Evolutionary conservation across 106 monocot genomes (phyloP).

Genomic region (Vanilla planifolia): DNA sequence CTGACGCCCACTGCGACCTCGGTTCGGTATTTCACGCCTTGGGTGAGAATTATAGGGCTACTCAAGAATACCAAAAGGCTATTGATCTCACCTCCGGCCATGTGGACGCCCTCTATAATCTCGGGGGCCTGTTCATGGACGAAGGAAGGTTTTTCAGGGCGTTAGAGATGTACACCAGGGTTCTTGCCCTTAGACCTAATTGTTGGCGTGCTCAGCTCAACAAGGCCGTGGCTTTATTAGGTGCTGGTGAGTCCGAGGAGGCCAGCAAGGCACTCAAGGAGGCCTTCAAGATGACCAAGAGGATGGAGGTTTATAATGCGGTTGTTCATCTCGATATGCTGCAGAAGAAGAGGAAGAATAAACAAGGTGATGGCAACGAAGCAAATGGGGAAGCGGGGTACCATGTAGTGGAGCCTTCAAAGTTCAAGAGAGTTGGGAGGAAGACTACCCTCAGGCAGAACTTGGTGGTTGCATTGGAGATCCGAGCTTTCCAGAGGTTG

Average conservation of each 20-base stretch:
- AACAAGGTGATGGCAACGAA: conserved; percentile 16
- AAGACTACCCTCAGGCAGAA: conserved; percentile 71
- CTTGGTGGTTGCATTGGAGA: conserved; percentile 74
- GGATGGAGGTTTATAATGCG: conserved; percentile 79
- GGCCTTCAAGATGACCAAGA: conserved; percentile 76
- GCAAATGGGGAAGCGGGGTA: conserved; percentile 21
- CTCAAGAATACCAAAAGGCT: conserved; percentile 81
- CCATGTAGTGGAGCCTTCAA: conserved; percentile 58
- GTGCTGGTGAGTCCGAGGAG: conserved; percentile 62
- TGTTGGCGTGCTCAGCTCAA: conserved; percentile 78
- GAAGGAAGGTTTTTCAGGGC: conserved; percentile 51
- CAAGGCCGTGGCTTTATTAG: conserved; percentile 60
- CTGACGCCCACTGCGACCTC: conserved; percentile 74
- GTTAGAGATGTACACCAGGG: conserved; percentile 72
- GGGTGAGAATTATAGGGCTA: conserved; percentile 74
- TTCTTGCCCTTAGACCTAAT: conserved; percentile 40
- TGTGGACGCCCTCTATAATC: conserved; percentile 74
- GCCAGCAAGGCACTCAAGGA: conserved; percentile 67
- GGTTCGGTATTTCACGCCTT: conserved; percentile 66
- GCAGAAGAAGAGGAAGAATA: conserved; percentile 58
- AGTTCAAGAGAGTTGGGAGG: conserved; percentile 62
- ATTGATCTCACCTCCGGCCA: conserved; percentile 78
- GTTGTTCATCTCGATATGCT: conserved; percentile 59
- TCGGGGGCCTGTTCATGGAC: conserved; percentile 76
- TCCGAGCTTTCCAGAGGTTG: conserved; percentile 69